phyloP scores from a whole-genome alignment of 495 filamentous ascomycete genomes.

The Annulohypoxylon nitens region DNA sequence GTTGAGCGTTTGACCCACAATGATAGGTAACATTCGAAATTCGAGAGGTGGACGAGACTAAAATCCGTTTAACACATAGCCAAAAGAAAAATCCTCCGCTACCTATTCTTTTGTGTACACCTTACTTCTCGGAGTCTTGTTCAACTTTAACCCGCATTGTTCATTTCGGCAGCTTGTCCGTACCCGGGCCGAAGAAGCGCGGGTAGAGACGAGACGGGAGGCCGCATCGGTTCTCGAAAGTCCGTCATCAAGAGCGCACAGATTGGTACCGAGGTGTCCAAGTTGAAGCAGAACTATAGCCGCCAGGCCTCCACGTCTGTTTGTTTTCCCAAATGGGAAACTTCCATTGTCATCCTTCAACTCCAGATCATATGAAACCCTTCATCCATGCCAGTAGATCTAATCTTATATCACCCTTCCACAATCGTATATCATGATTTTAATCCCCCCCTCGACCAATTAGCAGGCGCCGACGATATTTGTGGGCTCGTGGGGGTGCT shows the following conservation, averaged over 20 bases:
- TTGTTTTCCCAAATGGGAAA: conserved; percentile 20
- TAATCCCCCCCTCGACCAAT: conserved; percentile 14
- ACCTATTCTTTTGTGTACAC: neutral
- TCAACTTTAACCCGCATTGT: neutral
- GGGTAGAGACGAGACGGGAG: conserved; percentile 3
- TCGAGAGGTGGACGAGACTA: conserved; percentile 1
- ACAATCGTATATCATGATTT: conserved; percentile 12
- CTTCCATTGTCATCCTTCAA: neutral
- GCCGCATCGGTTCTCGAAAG: conserved; percentile 15
- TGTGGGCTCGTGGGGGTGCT: conserved; percentile 5
- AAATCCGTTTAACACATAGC: neutral
- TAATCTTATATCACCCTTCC: conserved; percentile 7
- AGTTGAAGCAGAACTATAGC: conserved; percentile 5
- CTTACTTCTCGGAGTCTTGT: neutral
- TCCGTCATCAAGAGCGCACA: conserved; percentile 10
- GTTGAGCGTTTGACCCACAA: conserved; percentile 6
- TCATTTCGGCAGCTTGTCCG: neutral
- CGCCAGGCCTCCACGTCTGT: conserved; percentile 3
- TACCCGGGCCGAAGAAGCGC: conserved; percentile 4
- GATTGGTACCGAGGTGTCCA: neutral
- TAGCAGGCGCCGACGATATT: neutral
- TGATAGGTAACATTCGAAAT: neutral
- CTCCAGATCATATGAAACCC: neutral
- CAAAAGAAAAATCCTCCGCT: conserved; percentile 2
- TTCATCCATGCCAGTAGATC: conserved; percentile 1